Percentiles rank a stretch among this genome's conserved stretches.
These are phyloP conservation scores for Rubia balearica DNA, from an alignment of 305 asterid genomes.

Conservation along the genomic window DNA sequence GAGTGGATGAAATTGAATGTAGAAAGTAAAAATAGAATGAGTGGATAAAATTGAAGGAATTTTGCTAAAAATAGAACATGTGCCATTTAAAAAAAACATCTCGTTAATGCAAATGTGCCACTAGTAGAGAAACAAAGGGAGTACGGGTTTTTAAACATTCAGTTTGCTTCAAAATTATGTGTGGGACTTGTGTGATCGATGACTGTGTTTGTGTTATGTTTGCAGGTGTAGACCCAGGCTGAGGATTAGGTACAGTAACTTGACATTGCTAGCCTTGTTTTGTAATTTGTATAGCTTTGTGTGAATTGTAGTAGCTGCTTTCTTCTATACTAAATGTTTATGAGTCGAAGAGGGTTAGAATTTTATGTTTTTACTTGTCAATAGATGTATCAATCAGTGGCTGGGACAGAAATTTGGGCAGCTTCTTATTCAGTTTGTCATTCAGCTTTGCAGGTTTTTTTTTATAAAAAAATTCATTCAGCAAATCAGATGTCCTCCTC, in stretches of 20 bases:
- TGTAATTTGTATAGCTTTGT: slow-evolving; percentile 20
- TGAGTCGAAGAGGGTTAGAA: slow-evolving; percentile 12
- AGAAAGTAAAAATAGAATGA: no score
- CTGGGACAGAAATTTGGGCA: background rate
- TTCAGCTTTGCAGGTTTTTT: slow-evolving; percentile 1
- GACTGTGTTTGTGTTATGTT: background rate
- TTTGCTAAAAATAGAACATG: no score
- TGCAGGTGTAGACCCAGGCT: slow-evolving; percentile 22
- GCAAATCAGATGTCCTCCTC: no score
- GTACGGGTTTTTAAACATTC: background rate
- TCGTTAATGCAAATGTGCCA: no score
- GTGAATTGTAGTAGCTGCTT: slow-evolving; percentile 23
- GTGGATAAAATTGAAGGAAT: no score
- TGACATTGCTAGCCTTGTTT: slow-evolving; percentile 16
- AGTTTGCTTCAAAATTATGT: background rate
- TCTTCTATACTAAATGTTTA: background rate
- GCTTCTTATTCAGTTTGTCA: slow-evolving; percentile 5
- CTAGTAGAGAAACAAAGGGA: no score
- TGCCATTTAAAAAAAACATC: no score
- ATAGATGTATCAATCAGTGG: background rate
- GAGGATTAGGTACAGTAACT: slow-evolving; percentile 21
- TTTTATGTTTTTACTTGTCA: background rate
- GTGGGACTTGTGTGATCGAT: no score
- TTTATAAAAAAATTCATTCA: no score
- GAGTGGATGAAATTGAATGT: no score